These are phyloP conservation scores for Cytospora piceae DNA, from an alignment of 2,329 filamentous ascomycete species.

Conservation along the genomic window DNA sequence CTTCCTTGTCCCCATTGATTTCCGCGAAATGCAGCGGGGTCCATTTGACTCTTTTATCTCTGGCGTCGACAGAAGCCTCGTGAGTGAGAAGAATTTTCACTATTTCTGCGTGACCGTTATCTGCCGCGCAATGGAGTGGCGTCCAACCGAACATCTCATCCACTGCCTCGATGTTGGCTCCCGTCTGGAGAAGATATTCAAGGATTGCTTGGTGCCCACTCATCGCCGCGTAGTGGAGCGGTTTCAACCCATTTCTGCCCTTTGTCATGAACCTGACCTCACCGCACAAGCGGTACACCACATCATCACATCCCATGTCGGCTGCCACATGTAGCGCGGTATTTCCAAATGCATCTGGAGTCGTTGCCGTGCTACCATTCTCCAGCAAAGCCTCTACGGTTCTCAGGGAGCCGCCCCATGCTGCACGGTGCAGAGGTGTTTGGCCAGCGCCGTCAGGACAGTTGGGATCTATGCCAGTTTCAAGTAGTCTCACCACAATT, in stretches of 20 bases:
- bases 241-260: constrained; percentile 7
- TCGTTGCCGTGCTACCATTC: constrained; percentile 1
- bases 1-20: constrained; percentile 1
- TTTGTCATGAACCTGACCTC: neutral
- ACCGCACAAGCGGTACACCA: constrained; percentile 1
- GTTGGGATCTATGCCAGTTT: constrained; percentile 1
- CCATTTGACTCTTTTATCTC: neutral
- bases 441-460: neutral
- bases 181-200: neutral
- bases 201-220: neutral
- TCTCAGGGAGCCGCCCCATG: constrained; percentile 6
- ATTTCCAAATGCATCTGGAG: neutral
- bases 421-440: constrained; percentile 12
- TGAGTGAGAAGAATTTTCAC: neutral
- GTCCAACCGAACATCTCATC: constrained; percentile 1
- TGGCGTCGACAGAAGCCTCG: neutral
- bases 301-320: constrained; percentile 13
- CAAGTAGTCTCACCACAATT: constrained; percentile 3
- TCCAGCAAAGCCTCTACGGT: constrained; percentile 3
- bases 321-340: constrained; percentile 8
- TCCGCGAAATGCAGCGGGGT: constrained; percentile 6
- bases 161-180: neutral
- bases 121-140: constrained; percentile 5
- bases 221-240: constrained; percentile 5
- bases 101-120: neutral